Evolutionary conservation across 345 rosid species (phyloP), one percentile per base, ranked within the genome.

Genomic region (Mercurialis annua): DNA sequence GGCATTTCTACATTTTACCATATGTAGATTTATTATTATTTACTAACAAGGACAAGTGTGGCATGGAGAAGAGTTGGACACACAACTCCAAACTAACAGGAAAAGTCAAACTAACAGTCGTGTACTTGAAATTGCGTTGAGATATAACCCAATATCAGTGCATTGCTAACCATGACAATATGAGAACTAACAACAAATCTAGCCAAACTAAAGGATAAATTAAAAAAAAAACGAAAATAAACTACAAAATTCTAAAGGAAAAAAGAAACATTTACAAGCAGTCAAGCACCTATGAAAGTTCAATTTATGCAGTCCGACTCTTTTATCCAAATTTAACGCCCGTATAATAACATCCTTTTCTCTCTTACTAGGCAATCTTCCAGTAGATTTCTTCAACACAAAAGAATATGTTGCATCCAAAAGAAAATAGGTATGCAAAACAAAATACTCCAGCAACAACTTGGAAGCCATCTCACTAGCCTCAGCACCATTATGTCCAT

Each of bases 391-490:
- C 81, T 70, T 85, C 57, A 81, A 73, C 38, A 79, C 71, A 59
- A 80, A 70, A 46, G 91, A 86, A 77, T 77, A 86, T 1, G 89
- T 79, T 1, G 92, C 92, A 78, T 90, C 98, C 87, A 92, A 71
- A 64, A 92, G 97, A 74, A 92, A 90, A 79, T 84, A 88, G 6
- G 89, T 83, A 73, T 92, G 98, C 81, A 92, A 71, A 57, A 90
- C 85, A 78, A 92, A 88, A 81, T 92, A 92, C 70, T 92, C 97
- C 73, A 92, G 69, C 34, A 92, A 66, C 74, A 86, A 90, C 68
- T 83, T 87, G 0, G 96, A 90, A 71, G 98, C 96, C 97, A 92
- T 88, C 68, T 92, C 98, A 75, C 98, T 92, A 59, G 98, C 98
- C 81, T 92, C 98, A 18, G 92, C 92, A 33, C 98, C 98, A 77